These are phyloP conservation scores for Wickerhamiella kurtzmanii DNA, from an alignment of 805 yeast species.

Conservation along the genomic window DNA sequence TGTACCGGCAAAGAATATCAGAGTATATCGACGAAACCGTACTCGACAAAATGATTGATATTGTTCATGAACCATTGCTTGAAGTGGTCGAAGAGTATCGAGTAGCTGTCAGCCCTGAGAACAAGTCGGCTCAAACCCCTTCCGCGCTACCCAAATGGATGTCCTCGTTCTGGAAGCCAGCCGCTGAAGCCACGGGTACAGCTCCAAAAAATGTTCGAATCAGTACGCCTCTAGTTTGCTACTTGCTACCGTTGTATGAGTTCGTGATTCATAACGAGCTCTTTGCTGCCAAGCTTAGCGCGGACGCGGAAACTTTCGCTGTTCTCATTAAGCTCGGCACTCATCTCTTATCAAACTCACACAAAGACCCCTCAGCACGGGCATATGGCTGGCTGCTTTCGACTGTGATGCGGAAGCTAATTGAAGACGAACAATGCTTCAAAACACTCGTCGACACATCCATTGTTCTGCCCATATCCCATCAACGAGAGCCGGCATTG, in stretches of 20 bases:
- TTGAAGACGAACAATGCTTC: constrained; percentile 16
- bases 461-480: constrained; percentile 6
- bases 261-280: constrained; percentile 26
- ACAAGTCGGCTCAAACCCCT: not conserved
- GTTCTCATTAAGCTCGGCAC: constrained; percentile 23
- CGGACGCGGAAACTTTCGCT: constrained; percentile 18
- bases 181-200: not conserved
- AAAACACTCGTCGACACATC: not conserved
- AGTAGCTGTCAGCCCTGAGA: not conserved
- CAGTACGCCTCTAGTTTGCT: constrained; percentile 12
- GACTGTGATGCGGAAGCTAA: constrained; percentile 22
- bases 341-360: constrained; percentile 22
- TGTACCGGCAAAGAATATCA: constrained; percentile 27
- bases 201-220: not conserved
- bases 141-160: not conserved
- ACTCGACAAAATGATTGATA: constrained; percentile 23
- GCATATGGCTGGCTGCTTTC: constrained; percentile 23
- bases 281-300: constrained; percentile 23
- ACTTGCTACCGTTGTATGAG: constrained; percentile 23
- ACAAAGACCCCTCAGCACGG: constrained; percentile 17
- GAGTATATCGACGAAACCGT: constrained; percentile 28
- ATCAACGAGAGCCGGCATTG: constrained; percentile 20
- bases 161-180: not conserved
- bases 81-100: not conserved
- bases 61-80: constrained; percentile 12